Conservation (phyloP, 306 rosid species). For the Canavalia gladiata region DNA sequence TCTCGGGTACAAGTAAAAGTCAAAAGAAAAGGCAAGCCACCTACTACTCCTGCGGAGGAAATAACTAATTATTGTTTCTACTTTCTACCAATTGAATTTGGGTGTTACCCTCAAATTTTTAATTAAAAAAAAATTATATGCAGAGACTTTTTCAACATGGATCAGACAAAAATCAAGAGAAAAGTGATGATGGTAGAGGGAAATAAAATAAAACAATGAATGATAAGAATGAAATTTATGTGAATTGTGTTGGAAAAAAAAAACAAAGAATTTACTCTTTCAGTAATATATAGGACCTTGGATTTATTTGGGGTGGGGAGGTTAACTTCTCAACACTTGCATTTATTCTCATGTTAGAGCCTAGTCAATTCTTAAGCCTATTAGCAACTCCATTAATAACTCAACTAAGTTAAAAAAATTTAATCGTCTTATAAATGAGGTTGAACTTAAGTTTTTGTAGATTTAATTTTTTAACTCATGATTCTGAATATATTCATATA, state of each 20-base stretch:
- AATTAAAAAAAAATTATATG: neutral
- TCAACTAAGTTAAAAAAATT: neutral
- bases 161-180: neutral
- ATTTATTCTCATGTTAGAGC: neutral
- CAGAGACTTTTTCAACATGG: neutral
- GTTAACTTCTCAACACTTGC: too few relatives aligned
- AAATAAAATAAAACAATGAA: too few relatives aligned
- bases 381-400: neutral
- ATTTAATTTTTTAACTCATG: neutral
- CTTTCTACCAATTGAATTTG: conserved; percentile 8
- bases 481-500: neutral
- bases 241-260: too few relatives aligned
- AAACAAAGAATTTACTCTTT: too few relatives aligned
- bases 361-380: neutral
- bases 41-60: neutral
- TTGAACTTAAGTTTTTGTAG: neutral
- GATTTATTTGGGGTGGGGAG: too few relatives aligned
- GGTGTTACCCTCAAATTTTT: neutral
- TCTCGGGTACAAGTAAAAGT: neutral
- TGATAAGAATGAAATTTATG: too few relatives aligned
- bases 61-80: neutral
- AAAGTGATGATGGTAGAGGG: neutral
- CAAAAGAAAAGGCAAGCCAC: neutral
- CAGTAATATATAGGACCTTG: too few relatives aligned
- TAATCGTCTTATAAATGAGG: neutral